These are phyloP conservation scores for Cercospora sesami DNA, from an alignment of 2,329 filamentous ascomycete species.

Conservation along the genomic window DNA sequence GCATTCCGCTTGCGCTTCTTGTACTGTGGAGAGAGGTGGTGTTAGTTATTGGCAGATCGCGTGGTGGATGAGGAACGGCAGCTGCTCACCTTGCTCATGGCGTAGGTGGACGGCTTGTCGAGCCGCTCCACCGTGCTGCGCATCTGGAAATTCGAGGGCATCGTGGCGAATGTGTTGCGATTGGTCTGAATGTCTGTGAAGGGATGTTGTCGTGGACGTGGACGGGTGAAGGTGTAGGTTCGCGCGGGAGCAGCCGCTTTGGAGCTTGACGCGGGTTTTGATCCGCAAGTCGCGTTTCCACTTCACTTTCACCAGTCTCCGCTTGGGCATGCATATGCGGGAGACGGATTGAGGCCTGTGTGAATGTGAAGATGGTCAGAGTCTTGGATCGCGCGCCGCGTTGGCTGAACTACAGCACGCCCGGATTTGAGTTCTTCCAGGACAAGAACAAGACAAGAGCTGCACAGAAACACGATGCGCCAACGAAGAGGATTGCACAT, in stretches of 20 bases:
- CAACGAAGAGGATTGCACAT: conserved; percentile 68
- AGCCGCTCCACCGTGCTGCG: conserved; percentile 83
- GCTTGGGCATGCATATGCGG: neutral
- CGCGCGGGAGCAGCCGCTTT: neutral
- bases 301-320: neutral
- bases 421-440: conserved; percentile 76
- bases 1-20: conserved; percentile 68
- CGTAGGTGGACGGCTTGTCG: conserved; percentile 94
- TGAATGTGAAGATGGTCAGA: conserved; percentile 70
- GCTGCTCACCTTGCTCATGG: conserved; percentile 69
- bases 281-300: conserved; percentile 11
- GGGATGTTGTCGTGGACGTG: neutral
- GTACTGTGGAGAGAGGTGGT: conserved; percentile 52
- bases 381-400: conserved; percentile 80
- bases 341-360: neutral
- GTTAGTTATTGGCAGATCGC: neutral
- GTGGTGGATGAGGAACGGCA: conserved; percentile 6
- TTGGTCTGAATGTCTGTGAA: neutral
- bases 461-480: conserved; percentile 35
- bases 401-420: conserved; percentile 78
- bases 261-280: conserved; percentile 19
- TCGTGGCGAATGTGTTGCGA: conserved; percentile 35
- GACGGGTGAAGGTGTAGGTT: conserved; percentile 11
- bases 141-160: conserved; percentile 47
- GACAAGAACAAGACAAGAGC: conserved; percentile 16